A percentile compares a stretch with the other conserved stretches of the same genome.
Conservation (phyloP, 768 basidiomycete species). For the Phylloporus arenicola region DNA sequence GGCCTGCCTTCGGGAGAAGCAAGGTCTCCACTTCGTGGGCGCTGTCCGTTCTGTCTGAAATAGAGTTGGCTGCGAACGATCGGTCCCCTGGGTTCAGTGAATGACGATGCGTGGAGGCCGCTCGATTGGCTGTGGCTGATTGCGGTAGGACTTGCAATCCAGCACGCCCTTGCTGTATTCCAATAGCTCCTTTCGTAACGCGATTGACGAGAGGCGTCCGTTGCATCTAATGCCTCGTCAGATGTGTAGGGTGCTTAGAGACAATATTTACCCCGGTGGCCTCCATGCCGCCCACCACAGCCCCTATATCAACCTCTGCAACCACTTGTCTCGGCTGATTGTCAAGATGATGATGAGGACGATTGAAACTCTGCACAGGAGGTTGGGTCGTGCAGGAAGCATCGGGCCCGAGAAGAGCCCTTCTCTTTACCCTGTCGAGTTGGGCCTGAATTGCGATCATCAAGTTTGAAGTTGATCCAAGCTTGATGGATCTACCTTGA, state of each 20-base stretch:
- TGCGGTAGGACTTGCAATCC: conserved; percentile 27
- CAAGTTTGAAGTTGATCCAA: not conserved
- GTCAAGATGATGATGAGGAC: conserved; percentile 16
- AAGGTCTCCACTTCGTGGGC: conserved; percentile 69
- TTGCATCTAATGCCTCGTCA: conserved; percentile 48
- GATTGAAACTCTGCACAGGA: conserved; percentile 13
- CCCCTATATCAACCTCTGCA: conserved; percentile 42
- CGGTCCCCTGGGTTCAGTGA: conserved; percentile 35
- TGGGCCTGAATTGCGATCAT: conserved; percentile 44
- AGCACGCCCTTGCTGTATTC: conserved; percentile 28
- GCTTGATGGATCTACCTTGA: conserved; percentile 48
- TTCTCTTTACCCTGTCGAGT: conserved; percentile 80
- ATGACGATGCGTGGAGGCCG: conserved; percentile 37
- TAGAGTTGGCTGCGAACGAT: conserved; percentile 39
- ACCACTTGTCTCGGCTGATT: conserved; percentile 14
- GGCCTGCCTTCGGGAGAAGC: conserved; percentile 33
- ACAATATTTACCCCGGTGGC: conserved; percentile 45
- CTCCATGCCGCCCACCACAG: conserved; percentile 63
- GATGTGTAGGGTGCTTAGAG: not conserved
- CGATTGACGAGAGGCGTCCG: conserved; percentile 61
- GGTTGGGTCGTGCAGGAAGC: conserved; percentile 13
- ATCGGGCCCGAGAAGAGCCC: conserved; percentile 57
- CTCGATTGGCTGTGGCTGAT: conserved; percentile 21
- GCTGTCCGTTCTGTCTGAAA: conserved; percentile 61
- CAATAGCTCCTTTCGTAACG: conserved; percentile 29